These are phyloP conservation scores for Phylloporus rhodoxanthus DNA, from an alignment of 768 basidiomycete genomes.

Conservation along the genomic window DNA sequence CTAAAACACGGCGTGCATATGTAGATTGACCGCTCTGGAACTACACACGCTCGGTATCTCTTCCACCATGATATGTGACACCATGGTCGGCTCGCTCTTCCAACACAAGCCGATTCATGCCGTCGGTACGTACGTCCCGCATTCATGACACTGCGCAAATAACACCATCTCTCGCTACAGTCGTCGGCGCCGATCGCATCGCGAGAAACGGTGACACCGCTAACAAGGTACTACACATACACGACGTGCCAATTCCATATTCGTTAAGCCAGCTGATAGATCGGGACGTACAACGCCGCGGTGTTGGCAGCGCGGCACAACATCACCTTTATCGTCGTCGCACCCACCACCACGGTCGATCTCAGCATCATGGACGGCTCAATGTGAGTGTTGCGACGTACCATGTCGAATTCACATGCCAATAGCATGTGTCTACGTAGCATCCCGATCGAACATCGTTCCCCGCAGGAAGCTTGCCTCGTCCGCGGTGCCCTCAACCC, in stretches of 20 bases:
- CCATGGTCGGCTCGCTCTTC: slow-evolving; percentile 94
- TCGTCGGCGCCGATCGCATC: slow-evolving; percentile 84
- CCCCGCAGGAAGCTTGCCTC: slow-evolving; percentile 80
- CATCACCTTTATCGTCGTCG: slow-evolving; percentile 90
- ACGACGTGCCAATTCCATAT: neutral
- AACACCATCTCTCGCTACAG: slow-evolving; percentile 30
- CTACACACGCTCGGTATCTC: slow-evolving; percentile 79
- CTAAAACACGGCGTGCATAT: neutral
- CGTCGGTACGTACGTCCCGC: slow-evolving; percentile 44
- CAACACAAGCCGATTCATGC: slow-evolving; percentile 81
- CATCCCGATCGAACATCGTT: slow-evolving; percentile 93
- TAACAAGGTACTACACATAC: slow-evolving; percentile 61
- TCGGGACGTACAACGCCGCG: slow-evolving; percentile 96
- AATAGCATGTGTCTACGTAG: slow-evolving; percentile 20
- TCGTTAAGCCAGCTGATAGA: slow-evolving; percentile 29
- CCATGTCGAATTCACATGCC: neutral
- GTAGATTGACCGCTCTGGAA: slow-evolving; percentile 83
- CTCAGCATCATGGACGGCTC: slow-evolving; percentile 68
- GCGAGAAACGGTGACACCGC: slow-evolving; percentile 95
- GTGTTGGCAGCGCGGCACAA: slow-evolving; percentile 82
- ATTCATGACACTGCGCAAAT: neutral
- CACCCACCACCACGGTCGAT: slow-evolving; percentile 90
- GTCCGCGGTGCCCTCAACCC: slow-evolving; percentile 79
- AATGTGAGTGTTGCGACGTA: slow-evolving; percentile 32
- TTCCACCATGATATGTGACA: slow-evolving; percentile 93